Evolutionary conservation across 2,329 filamentous ascomycete genomes (phyloP).

Genomic region (Ophiostoma angusticollis): DNA sequence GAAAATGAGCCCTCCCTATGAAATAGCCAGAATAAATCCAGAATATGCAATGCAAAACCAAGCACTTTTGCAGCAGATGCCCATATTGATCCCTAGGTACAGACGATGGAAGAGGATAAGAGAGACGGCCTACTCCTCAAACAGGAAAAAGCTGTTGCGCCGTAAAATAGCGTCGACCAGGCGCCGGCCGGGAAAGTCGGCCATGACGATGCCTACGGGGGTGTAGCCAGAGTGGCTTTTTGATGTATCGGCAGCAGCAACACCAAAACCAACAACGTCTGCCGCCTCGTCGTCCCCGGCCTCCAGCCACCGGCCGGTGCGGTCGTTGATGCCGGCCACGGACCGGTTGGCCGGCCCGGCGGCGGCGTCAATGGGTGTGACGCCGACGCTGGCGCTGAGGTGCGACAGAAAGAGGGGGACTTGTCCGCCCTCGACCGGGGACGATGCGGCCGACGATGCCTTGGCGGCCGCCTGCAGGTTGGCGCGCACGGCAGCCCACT

Average conservation of each 20-base stretch:
- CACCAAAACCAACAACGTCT: no score
- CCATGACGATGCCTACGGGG: constrained; percentile 33
- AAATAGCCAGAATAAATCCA: no score
- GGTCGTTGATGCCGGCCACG: constrained; percentile 36
- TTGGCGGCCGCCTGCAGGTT: constrained; percentile 27
- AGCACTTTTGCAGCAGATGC: no score
- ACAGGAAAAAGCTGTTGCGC: constrained; percentile 22
- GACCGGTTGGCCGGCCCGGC: constrained; percentile 30
- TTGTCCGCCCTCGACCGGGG: no score
- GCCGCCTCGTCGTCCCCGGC: constrained; percentile 1
- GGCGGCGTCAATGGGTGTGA: constrained; percentile 36
- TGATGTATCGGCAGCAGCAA: no score
- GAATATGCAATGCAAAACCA: no score
- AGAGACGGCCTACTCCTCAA: neutral
- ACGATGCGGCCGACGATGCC: constrained; percentile 19
- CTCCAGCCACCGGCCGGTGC: constrained; percentile 31
- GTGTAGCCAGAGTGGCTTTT: neutral
- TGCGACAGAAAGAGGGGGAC: constrained; percentile 32
- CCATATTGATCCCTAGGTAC: no score
- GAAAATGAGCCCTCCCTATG: no score
- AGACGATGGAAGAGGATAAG: no score
- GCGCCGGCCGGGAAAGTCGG: constrained; percentile 33
- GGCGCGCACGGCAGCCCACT: constrained; percentile 31
- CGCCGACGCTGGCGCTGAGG: constrained; percentile 34
- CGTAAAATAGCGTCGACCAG: constrained; percentile 29